These are phyloP conservation scores for Fragilaria crotonensis DNA, from an alignment of 108 stramenopile species.

Conservation along the genomic window DNA sequence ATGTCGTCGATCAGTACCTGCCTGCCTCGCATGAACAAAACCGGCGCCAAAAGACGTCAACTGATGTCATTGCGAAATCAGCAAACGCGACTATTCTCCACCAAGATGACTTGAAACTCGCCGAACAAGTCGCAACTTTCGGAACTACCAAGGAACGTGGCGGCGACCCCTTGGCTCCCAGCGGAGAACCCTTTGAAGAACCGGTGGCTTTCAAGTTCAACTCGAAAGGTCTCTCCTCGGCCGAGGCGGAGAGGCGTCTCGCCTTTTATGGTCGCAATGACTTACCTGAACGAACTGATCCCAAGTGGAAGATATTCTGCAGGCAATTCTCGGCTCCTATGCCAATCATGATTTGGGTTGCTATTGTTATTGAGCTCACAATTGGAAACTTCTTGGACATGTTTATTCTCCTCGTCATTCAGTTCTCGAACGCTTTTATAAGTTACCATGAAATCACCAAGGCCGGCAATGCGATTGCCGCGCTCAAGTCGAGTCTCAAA, in stretches of 20 bases:
- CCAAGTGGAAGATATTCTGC: constrained; percentile 42
- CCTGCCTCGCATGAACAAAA: not conserved
- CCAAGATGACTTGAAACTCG: constrained; percentile 1
- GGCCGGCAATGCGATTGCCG: constrained; percentile 70
- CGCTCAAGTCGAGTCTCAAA: constrained; percentile 59
- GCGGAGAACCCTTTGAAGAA: not conserved
- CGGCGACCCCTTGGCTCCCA: not conserved
- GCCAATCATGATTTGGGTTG: constrained; percentile 78
- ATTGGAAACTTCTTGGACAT: constrained; percentile 41
- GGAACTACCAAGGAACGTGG: constrained; percentile 13
- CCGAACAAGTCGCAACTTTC: constrained; percentile 1
- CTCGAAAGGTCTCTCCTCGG: constrained; percentile 29
- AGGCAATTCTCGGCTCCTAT: constrained; percentile 62
- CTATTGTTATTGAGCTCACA: constrained; percentile 44
- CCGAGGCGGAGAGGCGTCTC: constrained; percentile 26
- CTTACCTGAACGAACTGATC: constrained; percentile 41
- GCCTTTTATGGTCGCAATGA: constrained; percentile 44
- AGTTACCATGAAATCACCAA: constrained; percentile 54
- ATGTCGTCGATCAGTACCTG: not conserved
- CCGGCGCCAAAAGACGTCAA: constrained; percentile 5
- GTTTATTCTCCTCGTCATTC: constrained; percentile 39
- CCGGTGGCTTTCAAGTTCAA: constrained; percentile 17
- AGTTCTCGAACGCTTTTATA: constrained; percentile 48
- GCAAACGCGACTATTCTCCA: constrained; percentile 8
- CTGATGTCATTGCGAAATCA: constrained; percentile 19